Percentiles rank a stretch among this genome's conserved stretches.
Conservation (phyloP, 83 land plant species). For the Picea abies region DNA sequence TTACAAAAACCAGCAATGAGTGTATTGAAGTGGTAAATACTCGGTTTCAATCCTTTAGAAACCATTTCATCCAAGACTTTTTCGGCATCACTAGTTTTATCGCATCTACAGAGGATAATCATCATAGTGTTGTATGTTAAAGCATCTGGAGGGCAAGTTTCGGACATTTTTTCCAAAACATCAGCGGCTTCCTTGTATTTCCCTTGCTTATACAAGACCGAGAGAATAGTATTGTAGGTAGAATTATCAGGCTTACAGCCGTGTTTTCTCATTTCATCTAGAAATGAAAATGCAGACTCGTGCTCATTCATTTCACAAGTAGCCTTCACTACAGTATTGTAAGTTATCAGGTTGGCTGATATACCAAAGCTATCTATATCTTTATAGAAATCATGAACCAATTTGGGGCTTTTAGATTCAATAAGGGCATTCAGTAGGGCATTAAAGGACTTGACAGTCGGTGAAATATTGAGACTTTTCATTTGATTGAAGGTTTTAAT, state of each 20-base stretch:
- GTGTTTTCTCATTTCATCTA: constrained; percentile 35
- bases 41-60: constrained; percentile 36
- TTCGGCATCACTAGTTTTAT: constrained; percentile 34
- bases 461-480: too few species aligned
- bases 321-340: constrained; percentile 40
- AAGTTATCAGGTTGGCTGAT: constrained; percentile 31
- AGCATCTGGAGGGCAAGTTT: constrained; percentile 33
- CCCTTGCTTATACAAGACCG: constrained; percentile 42
- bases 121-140: constrained; percentile 38
- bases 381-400: constrained; percentile 29
- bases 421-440: constrained; percentile 11
- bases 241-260: constrained; percentile 38
- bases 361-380: not conserved
- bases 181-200: constrained; percentile 28
- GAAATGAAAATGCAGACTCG: constrained; percentile 38
- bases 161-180: constrained; percentile 34
- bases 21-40: constrained; percentile 39
- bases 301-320: constrained; percentile 35
- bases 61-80: constrained; percentile 42
- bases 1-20: constrained; percentile 50
- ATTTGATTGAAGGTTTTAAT: not conserved
- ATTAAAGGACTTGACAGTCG: too few species aligned
- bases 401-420: constrained; percentile 16
- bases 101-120: constrained; percentile 39
- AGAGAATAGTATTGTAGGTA: constrained; percentile 44